These are phyloP conservation scores for Daldinia bambusicola DNA, from an alignment of 495 filamentous ascomycete species.

Conservation along the genomic window DNA sequence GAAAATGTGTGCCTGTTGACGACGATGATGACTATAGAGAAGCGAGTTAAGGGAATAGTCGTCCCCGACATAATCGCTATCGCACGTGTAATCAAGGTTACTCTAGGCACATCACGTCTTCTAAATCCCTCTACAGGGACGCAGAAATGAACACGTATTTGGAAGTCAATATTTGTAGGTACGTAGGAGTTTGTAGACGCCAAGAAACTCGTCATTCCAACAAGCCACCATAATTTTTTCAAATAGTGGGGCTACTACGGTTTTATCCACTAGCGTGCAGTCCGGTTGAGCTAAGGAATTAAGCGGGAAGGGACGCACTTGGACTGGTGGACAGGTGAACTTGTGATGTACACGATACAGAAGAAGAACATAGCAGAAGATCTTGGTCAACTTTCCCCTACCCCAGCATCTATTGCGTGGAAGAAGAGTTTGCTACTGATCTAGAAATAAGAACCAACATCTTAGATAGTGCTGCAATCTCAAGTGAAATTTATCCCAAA, in stretches of 20 bases:
- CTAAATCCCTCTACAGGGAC: neutral
- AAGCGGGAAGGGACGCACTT: conserved; percentile 41
- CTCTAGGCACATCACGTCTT: neutral
- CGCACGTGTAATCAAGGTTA: neutral
- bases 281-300: conserved; percentile 24
- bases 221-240: conserved; percentile 44
- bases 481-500: neutral
- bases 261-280: conserved; percentile 40
- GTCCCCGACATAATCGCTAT: neutral
- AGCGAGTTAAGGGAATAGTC: neutral
- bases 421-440: conserved; percentile 4
- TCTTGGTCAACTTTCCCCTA: conserved; percentile 15
- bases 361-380: conserved; percentile 19
- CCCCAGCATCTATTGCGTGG: conserved; percentile 14
- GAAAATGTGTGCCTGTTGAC: conserved; percentile 1
- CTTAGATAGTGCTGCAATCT: conserved; percentile 14
- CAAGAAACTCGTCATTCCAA: conserved; percentile 44
- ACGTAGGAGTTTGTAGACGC: conserved; percentile 19
- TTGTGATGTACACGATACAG: conserved; percentile 20
- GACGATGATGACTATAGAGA: neutral
- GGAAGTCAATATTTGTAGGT: conserved; percentile 4
- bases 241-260: conserved; percentile 28
- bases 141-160: conserved; percentile 1
- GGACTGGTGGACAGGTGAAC: neutral
- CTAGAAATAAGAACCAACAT: neutral